phyloP scores from a whole-genome alignment of 192 early-diverging fungal genomes.

The Coemansia sp. region DNA sequence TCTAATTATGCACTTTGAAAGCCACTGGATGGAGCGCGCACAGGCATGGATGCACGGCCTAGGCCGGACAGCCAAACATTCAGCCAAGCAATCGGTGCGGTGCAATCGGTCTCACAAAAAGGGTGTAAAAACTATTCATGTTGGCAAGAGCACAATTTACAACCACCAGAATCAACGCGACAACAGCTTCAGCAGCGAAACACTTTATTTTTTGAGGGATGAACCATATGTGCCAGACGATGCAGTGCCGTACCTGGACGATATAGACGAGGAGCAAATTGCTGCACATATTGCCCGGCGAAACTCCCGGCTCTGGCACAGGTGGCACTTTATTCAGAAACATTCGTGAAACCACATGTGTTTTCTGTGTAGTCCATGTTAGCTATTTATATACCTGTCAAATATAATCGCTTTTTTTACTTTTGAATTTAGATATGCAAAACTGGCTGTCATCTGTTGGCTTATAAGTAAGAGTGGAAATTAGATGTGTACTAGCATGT shows the following conservation, averaged over 20 bases:
- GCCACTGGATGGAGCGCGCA: neutral
- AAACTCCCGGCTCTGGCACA: conserved; percentile 8
- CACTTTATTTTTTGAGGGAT: neutral
- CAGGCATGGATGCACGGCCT: neutral
- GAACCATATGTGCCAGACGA: conserved; percentile 12
- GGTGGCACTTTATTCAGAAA: neutral
- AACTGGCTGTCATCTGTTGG: too few species aligned
- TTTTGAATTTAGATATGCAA: too few species aligned
- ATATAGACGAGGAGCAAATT: conserved; percentile 32
- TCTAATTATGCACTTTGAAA: neutral
- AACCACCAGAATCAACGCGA: neutral
- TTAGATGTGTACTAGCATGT: too few species aligned
- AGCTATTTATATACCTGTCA: too few species aligned
- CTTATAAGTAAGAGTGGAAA: too few species aligned
- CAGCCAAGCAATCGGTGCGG: neutral
- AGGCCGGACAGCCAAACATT: neutral
- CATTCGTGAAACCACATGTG: neutral
- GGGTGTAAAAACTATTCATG: neutral
- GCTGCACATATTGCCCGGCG: conserved; percentile 31
- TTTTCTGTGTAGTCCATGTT: neutral
- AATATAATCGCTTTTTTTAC: too few species aligned
- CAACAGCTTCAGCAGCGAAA: neutral
- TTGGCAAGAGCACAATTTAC: neutral
- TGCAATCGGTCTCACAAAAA: neutral
- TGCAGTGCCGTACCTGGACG: conserved; percentile 38